Percentiles rank a stretch among this genome's conserved stretches.
phyloP scores from a whole-genome alignment of 139 green algal species.

The Penium margaritaceum region DNA sequence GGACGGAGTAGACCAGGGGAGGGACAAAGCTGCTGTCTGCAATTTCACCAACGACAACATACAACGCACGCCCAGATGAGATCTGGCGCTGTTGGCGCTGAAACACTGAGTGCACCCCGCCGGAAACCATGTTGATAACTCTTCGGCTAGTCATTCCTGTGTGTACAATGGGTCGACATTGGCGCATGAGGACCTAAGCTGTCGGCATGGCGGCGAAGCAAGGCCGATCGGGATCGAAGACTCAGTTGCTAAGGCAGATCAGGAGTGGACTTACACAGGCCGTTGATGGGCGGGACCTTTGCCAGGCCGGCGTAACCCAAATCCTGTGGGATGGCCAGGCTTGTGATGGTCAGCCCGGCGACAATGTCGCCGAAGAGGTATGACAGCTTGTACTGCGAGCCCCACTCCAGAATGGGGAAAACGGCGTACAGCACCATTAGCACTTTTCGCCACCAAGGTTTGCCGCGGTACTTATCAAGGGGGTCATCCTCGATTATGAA shows the following conservation, averaged over 20 bases:
- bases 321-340: conserved; percentile 43
- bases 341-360: conserved; percentile 34
- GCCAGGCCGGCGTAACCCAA: conserved; percentile 37
- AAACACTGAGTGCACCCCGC: neutral
- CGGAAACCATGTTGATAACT: no score
- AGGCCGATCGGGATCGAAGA: neutral
- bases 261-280: conserved; percentile 34
- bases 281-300: conserved; percentile 38
- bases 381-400: conserved; percentile 11
- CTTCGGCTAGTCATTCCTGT: neutral
- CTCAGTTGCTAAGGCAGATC: neutral
- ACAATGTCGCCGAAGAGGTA: conserved; percentile 34
- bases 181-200: neutral
- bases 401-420: conserved; percentile 23
- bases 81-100: neutral
- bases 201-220: no score
- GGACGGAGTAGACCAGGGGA: conserved; percentile 36
- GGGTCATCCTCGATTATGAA: conserved; percentile 24
- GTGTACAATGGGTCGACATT: no score
- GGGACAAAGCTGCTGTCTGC: conserved; percentile 41
- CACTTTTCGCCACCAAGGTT: conserved; percentile 4
- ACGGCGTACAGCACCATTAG: conserved; percentile 15
- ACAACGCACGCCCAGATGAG: neutral
- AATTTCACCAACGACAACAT: neutral
- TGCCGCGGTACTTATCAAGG: conserved; percentile 23